Evolutionary conservation across 306 rosid species (phyloP).

Genomic region (Astragalus membranaceus): DNA sequence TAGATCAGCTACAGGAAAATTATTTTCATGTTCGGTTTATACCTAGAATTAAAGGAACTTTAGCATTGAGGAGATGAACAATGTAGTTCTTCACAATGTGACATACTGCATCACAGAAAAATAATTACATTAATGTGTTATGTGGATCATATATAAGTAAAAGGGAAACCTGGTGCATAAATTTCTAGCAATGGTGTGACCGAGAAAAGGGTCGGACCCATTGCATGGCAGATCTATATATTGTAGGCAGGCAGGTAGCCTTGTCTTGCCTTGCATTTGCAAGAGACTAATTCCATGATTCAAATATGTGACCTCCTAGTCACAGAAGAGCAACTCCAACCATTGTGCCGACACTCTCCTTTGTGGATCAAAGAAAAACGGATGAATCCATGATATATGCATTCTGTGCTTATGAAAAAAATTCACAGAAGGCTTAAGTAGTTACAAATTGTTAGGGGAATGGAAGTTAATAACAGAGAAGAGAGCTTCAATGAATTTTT

Average conservation of each 20-base stretch:
- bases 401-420: not conserved
- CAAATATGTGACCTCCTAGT: no score
- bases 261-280: no score
- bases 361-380: not conserved
- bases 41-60: constrained; percentile 95
- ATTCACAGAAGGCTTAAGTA: not conserved
- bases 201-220: no score
- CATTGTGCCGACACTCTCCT: no score
- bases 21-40: constrained; percentile 11
- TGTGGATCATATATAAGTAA: not conserved
- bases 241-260: no score
- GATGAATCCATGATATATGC: not conserved
- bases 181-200: no score
- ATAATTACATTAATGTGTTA: not conserved
- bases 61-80: constrained; percentile 56
- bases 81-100: constrained; percentile 89
- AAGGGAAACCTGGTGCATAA: not conserved
- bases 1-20: not conserved
- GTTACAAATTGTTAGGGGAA: no score
- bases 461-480: no score
- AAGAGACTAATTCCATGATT: no score
- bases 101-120: constrained; percentile 52
- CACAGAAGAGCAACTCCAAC: no score
- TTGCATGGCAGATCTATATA: no score
- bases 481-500: no score